phyloP scores from a whole-genome alignment of 2,329 filamentous ascomycete species.

The Penicillium sp. region DNA sequence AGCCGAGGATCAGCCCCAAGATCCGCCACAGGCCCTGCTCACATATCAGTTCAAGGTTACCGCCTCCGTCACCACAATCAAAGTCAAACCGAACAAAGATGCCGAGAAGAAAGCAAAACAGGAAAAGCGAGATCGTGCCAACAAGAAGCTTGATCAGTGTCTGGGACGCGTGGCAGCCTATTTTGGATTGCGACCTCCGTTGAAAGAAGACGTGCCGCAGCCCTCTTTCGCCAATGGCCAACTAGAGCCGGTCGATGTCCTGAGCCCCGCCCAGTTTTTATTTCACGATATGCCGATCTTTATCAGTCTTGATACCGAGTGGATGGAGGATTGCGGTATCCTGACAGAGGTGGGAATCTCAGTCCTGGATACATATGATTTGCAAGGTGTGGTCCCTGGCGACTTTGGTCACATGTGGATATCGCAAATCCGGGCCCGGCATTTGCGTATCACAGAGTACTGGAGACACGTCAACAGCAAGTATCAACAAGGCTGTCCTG shows the following conservation, averaged over 20 bases:
- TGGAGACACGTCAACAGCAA: constrained; percentile 64
- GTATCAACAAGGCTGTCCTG: constrained; percentile 73
- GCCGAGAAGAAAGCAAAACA: constrained; percentile 54
- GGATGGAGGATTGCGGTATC: constrained; percentile 67
- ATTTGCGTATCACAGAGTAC: constrained; percentile 76
- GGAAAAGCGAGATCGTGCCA: constrained; percentile 46
- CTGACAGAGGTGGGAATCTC: constrained; percentile 88
- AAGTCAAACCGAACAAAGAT: constrained; percentile 46
- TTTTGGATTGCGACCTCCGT: constrained; percentile 61
- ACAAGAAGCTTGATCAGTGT: constrained; percentile 48
- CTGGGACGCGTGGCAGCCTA: constrained; percentile 69
- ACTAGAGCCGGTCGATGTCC: constrained; percentile 46
- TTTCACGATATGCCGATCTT: constrained; percentile 66
- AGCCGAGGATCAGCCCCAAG: neutral
- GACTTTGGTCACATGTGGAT: constrained; percentile 67
- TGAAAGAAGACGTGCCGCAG: neutral
- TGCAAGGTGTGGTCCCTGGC: constrained; percentile 62
- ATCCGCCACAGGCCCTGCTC: neutral
- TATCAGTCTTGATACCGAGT: constrained; percentile 80
- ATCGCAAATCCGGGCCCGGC: constrained; percentile 65
- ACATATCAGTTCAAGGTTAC: constrained; percentile 53
- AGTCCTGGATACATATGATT: constrained; percentile 70
- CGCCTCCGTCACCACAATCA: constrained; percentile 52
- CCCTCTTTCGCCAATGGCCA: constrained; percentile 2
- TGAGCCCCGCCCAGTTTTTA: constrained; percentile 40